Evolutionary conservation across 108 stramenopile species (phyloP), one percentile per base, ranked within the genome.

Genomic region (Schizochytrium sp.): DNA sequence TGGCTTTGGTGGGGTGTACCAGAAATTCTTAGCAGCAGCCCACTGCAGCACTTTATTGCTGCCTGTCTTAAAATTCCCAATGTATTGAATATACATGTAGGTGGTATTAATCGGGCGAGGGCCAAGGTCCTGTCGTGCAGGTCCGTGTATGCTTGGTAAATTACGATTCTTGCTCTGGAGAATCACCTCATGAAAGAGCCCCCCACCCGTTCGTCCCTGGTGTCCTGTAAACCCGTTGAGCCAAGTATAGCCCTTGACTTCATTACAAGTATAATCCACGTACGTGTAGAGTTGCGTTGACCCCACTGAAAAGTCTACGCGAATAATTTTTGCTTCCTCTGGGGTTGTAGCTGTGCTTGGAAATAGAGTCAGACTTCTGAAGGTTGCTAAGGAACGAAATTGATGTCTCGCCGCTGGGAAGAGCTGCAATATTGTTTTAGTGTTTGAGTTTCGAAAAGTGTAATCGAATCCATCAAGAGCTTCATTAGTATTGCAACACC

Each of bases 241-340:
- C 47, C 76, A 55, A 38, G 28, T 17, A n/a, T 83, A 1, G 45
- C 53, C 76, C 28, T 55, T 46, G 53, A 55, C 28, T 55, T 49
- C 76, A n/a, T 55, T 55, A 53, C 76, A 83, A n/a, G 76, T 83
- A 38, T 55, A 38, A 53, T 83, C 76, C n/a, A 83, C 76, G 28
- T 83, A 83, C 12, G 40, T 7, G 76, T 83, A 83, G 53, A 83
- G 76, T 19, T 2, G 49, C 8, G n/a, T 42, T 5, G 28, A 38
- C 0, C 76, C 50, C 2, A 2, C 3, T 40, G 10, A 55, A 40
- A 83, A 83, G 76, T 2, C 0, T 38, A 69, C 28, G 12, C 28
- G 12, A 38, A 69, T 83, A 40, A 83, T 83, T 2, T 83, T 83
- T 47, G 53, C 76, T 53, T 55, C 76, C 5, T 17, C 53, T 3